Conservation (phyloP, 192 early-diverging fungal genomes). For the Gonapodya prolifera region DNA sequence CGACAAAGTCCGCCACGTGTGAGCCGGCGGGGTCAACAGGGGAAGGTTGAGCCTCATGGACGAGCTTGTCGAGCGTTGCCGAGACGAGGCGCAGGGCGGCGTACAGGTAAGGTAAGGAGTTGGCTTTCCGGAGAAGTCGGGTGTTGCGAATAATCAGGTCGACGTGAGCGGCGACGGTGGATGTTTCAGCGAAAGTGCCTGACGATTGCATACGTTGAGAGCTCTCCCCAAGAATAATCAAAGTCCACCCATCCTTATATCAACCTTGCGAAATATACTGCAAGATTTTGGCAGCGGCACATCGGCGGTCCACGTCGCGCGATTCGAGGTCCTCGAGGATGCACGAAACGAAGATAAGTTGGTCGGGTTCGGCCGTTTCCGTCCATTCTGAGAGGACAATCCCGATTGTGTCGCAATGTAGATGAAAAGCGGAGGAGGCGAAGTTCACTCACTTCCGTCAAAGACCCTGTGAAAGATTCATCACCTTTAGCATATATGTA, state of each 20-base stretch:
- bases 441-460: neutral
- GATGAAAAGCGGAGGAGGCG: too few species aligned
- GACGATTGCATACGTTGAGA: neutral
- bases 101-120: constrained; percentile 41
- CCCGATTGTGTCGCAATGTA: too few species aligned
- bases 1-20: neutral
- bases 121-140: constrained; percentile 36
- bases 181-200: constrained; percentile 22
- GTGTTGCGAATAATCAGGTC: constrained; percentile 42
- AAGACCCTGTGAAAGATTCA: neutral
- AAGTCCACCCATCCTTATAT: neutral
- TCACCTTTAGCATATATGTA: too few species aligned
- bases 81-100: constrained; percentile 42
- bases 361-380: constrained; percentile 15
- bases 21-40: constrained; percentile 23
- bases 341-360: constrained; percentile 27
- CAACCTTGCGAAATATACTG: constrained; percentile 57
- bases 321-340: constrained; percentile 48
- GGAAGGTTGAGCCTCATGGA: constrained; percentile 6
- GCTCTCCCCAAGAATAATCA: neutral
- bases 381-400: constrained; percentile 6
- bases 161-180: constrained; percentile 28
- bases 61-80: constrained; percentile 30
- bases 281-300: constrained; percentile 36
- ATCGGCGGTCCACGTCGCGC: constrained; percentile 25